Evolutionary conservation across 2,329 filamentous ascomycete species (phyloP).

Genomic region (Magnaporthales sp.): DNA sequence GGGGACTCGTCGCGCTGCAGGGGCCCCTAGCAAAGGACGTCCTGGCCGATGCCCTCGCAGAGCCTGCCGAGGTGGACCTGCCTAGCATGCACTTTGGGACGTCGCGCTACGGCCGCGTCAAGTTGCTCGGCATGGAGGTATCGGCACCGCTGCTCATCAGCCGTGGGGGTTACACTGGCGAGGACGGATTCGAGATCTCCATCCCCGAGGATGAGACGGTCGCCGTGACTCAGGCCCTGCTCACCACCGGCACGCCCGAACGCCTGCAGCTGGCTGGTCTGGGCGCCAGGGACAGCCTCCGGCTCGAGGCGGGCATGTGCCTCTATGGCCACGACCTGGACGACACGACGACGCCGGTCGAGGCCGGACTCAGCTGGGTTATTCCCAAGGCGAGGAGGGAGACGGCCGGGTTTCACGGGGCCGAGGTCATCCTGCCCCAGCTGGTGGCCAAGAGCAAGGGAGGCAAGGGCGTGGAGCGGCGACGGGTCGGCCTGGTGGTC

Average conservation of each 20-base stretch:
- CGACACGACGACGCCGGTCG: conserved; percentile 57
- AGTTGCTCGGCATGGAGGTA: conserved; percentile 38
- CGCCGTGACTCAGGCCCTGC: conserved; percentile 59
- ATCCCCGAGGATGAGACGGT: conserved; percentile 61
- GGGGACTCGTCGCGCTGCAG: conserved; percentile 81
- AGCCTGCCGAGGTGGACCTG: conserved; percentile 44
- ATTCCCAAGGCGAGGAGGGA: conserved; percentile 70
- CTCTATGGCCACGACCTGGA: conserved; percentile 98
- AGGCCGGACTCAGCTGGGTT: conserved; percentile 62
- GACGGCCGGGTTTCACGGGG: conserved; percentile 73
- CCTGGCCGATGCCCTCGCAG: conserved; percentile 53
- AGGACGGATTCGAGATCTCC: conserved; percentile 96
- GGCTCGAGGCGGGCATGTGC: conserved; percentile 96
- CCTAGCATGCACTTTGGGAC: conserved; percentile 74
- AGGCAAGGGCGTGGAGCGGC: conserved; percentile 57
- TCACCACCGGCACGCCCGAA: conserved; percentile 52
- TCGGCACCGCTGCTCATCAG: conserved; percentile 60
- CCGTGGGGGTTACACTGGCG: conserved; percentile 90
- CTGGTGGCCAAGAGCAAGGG: conserved; percentile 66
- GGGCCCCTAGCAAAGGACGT: conserved; percentile 69
- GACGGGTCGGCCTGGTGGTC: conserved; percentile 73
- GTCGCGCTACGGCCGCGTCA: conserved; percentile 57
- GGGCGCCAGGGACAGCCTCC: conserved; percentile 82
- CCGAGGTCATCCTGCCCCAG: conserved; percentile 67
- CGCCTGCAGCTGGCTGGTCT: conserved; percentile 74